Evolutionary conservation across 495 filamentous ascomycete genomes (phyloP).

Genomic region (Podospora tetraspora): DNA sequence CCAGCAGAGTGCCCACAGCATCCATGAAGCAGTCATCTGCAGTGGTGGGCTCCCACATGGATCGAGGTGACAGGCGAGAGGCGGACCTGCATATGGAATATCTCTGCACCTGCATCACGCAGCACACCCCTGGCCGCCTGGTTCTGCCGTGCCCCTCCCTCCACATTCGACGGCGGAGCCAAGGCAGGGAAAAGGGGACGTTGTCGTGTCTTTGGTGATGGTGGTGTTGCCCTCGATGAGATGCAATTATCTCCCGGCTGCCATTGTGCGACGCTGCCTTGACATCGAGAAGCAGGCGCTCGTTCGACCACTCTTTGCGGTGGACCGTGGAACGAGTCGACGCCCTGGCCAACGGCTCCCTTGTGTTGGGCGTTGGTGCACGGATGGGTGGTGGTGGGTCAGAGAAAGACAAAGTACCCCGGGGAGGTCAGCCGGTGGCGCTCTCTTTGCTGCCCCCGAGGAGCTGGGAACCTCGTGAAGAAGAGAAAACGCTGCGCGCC

Average conservation of each 20-base stretch:
- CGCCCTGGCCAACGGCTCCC: neutral
- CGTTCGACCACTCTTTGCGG: neutral
- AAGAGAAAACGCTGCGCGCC: neutral
- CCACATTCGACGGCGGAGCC: no score
- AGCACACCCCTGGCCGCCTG: neutral
- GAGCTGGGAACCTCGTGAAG: neutral
- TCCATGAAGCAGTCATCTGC: neutral
- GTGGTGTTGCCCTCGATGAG: neutral
- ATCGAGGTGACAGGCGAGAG: conserved; percentile 8
- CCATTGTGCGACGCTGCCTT: neutral
- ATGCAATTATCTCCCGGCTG: neutral
- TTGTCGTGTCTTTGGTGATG: neutral
- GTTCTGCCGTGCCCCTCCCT: neutral
- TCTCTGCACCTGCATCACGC: conserved; percentile 13
- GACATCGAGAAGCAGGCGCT: neutral
- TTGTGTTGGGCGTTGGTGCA: neutral
- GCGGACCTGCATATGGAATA: conserved; percentile 16
- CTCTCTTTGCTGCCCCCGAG: neutral
- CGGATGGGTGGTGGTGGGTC: neutral
- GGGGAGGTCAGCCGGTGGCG: neutral
- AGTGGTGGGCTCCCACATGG: conserved; percentile 8
- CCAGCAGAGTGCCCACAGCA: no score
- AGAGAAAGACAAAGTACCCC: neutral
- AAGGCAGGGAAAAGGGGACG: neutral
- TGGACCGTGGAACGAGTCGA: neutral